Evolutionary conservation across 169 alveolate genomes (phyloP), one percentile per base, ranked within the genome.

Genomic region (Cryptosporidium canis): DNA sequence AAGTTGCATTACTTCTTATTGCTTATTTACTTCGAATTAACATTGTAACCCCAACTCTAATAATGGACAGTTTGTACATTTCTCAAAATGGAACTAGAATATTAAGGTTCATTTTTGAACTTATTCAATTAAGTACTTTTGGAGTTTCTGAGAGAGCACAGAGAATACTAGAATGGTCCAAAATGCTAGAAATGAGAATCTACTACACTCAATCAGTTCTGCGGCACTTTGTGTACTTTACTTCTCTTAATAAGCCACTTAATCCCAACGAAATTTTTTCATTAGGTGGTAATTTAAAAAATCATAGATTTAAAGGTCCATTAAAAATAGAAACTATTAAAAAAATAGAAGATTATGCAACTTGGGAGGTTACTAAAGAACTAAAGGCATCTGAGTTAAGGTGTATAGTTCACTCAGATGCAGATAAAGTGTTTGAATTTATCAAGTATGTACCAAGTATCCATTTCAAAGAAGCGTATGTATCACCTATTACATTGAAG

Each of bases 61-160:
- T 96, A 29, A 95, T 97, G 90, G 99, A 98, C 94, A 92, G 96
- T 84, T 92, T 94, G 83, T 97, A 96, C 83, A 92, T 97, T 41
- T 94, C 96, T 45, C 97, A 98, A 85, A 98, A 98, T 83, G 85
- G 96, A 24, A 96, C 96, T n/a, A 94, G 99, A 90, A 31, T 95
- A 96, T 90, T 96, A 93, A 68, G 99, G 97, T 84, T 93, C 96
- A 61, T 94, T 94, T 66, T 85, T 95, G 90, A 95, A 95, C 65
- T 95, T 92, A 83, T 68, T 92, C 65, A 94, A 90, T 39, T 92
- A 90, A 66, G 93, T 90, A 24, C 95, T 93, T 39, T 84, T 92
- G 91, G 92, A 90, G 85, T 94, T 92, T 85, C 96, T 53, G 83
- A 91, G 77, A 85, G 95, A 85, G 90, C 97, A 66, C 92, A 94